phyloP scores from a whole-genome alignment of 805 yeast species.

The Brettanomyces anomalus region DNA sequence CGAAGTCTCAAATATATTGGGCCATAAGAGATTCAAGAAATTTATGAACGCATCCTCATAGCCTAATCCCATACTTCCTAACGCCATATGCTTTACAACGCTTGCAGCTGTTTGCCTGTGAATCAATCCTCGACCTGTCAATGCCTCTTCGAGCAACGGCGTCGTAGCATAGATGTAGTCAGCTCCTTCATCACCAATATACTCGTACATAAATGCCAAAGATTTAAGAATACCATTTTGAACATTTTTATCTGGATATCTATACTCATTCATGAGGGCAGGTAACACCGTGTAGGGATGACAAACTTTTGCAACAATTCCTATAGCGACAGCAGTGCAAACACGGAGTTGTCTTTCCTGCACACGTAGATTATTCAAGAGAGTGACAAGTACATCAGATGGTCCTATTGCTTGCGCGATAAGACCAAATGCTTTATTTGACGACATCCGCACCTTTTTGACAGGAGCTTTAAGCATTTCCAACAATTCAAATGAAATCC shows the following conservation, averaged over 20 bases:
- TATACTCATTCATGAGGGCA: slow-evolving; percentile 89
- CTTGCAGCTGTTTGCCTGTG: slow-evolving; percentile 95
- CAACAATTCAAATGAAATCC: slow-evolving; percentile 82
- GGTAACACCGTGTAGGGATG: slow-evolving; percentile 91
- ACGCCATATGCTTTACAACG: slow-evolving; percentile 72
- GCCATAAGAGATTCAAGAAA: slow-evolving; percentile 69
- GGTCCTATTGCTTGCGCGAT: slow-evolving; percentile 95
- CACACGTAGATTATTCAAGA: slow-evolving; percentile 75
- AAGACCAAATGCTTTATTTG: slow-evolving; percentile 84
- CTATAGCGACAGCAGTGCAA: slow-evolving; percentile 96
- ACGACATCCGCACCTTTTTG: slow-evolving; percentile 70
- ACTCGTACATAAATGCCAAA: slow-evolving; percentile 84
- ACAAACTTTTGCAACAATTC: slow-evolving; percentile 90
- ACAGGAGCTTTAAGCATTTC: slow-evolving; percentile 81
- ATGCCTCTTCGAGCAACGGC: slow-evolving; percentile 79
- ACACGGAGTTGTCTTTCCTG: slow-evolving; percentile 96
- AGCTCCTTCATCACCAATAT: slow-evolving; percentile 68
- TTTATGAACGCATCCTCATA: slow-evolving; percentile 80
- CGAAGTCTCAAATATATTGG: slow-evolving; percentile 88
- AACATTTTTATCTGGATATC: slow-evolving; percentile 85
- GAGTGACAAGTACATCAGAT: slow-evolving; percentile 79
- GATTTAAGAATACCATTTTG: slow-evolving; percentile 95
- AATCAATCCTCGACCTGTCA: slow-evolving; percentile 83
- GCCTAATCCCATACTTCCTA: slow-evolving; percentile 68
- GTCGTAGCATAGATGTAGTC: slow-evolving; percentile 77